Percentiles rank a stretch among this genome's conserved stretches.
Conservation (phyloP, 805 yeast genomes). For the Myxozyma geophila region DNA sequence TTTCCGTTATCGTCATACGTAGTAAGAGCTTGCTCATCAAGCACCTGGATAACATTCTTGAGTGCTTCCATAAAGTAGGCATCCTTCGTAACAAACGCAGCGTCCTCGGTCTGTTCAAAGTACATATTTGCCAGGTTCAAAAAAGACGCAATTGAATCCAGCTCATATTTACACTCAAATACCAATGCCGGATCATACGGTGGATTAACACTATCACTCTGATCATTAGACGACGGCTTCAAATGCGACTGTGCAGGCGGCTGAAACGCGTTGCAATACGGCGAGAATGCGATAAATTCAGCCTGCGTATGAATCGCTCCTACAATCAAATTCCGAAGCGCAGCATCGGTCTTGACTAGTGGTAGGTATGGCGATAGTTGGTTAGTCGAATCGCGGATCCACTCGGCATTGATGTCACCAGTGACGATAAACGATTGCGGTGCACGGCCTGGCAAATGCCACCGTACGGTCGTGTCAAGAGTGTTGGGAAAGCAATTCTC, state of each 20-base stretch:
- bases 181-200: constrained; percentile 70
- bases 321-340: constrained; percentile 56
- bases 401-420: constrained; percentile 92
- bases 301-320: constrained; percentile 88
- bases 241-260: constrained; percentile 64
- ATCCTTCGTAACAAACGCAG: constrained; percentile 51
- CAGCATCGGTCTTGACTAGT: constrained; percentile 56
- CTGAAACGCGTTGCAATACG: constrained; percentile 91
- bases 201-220: constrained; percentile 68
- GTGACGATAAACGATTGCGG: constrained; percentile 81
- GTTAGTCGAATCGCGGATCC: constrained; percentile 87
- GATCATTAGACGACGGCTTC: constrained; percentile 36
- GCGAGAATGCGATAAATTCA: constrained; percentile 60
- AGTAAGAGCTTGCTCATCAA: constrained; percentile 64
- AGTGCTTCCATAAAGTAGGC: constrained; percentile 29
- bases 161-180: constrained; percentile 88
- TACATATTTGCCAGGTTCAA: constrained; percentile 75
- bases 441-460: constrained; percentile 54
- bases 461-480: constrained; percentile 80
- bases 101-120: constrained; percentile 58
- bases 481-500: constrained; percentile 89
- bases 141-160: constrained; percentile 84
- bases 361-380: constrained; percentile 78
- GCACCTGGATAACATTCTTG: constrained; percentile 52
- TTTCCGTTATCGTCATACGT: constrained; percentile 46